Base-by-base conservation (phyloP, 2,329 filamentous ascomycete genomes). In the Pyrenochaeta sp. region DNA sequence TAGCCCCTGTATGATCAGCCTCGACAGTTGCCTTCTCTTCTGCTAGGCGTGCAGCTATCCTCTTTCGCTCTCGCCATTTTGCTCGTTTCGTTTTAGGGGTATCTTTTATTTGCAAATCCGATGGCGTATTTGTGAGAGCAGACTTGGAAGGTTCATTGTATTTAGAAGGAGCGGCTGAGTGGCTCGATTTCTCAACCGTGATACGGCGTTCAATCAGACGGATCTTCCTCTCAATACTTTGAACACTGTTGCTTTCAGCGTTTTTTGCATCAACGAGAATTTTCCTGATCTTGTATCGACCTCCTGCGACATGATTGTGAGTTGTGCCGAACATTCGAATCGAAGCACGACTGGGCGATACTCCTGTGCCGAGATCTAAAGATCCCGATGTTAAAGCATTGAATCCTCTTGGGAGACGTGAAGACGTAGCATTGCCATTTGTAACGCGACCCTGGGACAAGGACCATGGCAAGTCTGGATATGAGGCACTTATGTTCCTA, bases 261-360 rank as follows among this genome's bases (percentile, higher is more conserved):
- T n/a, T n/a, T n/a, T n/a, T n/a, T n/a, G n/a, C n/a, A n/a, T n/a
- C n/a, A n/a, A n/a, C n/a, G n/a, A n/a, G n/a, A n/a, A n/a, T n/a
- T n/a, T n/a, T n/a, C n/a, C n/a, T n/a, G n/a, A n/a, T n/a, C n/a
- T n/a, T n/a, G n/a, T n/a, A n/a, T n/a, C n/a, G n/a, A n/a, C n/a
- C n/a, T n/a, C n/a, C n/a, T n/a, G n/a, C n/a, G n/a, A n/a, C n/a
- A n/a, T n/a, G n/a, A n/a, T n/a, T n/a, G n/a, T n/a, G n/a, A 3
- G 31, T 45, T 20, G 54, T 55, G 5, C 54, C 62, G 30, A 57
- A 60, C 7, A 49, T 36, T 31, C 61, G 37, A 10, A 21, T 10
- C 7, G 41, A 30, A 11, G 35, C 31, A 3, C 11, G 2, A 5
- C 39, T 33, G 1, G 31, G 31, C 5, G 12, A 43, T 2, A 11